Evolutionary conservation across 208 protist genomes (phyloP).

Genomic region (Trypanosoma platydactyli): DNA sequence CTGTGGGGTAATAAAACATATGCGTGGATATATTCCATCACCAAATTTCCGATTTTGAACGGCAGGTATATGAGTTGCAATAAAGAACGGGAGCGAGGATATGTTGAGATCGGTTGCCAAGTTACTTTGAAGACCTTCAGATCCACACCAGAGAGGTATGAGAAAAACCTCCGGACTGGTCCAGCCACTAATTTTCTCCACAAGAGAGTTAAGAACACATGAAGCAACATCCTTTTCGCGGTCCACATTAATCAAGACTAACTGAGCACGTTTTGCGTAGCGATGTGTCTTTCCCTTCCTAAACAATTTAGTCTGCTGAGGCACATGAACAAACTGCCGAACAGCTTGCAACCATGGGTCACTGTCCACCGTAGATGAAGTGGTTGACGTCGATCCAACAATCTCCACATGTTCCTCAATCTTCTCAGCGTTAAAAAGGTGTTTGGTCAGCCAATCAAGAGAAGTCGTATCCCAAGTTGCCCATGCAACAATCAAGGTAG

Average conservation of each 20-base stretch:
- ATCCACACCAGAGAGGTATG: conserved; percentile 74
- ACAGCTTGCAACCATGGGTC: conserved; percentile 77
- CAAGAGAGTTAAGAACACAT: conserved; percentile 38
- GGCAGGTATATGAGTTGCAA: conserved; percentile 40
- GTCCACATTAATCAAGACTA: conserved; percentile 87
- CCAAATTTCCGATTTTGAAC: conserved; percentile 22
- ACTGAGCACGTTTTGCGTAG: conserved; percentile 67
- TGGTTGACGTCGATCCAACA: conserved; percentile 28
- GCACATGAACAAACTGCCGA: conserved; percentile 41
- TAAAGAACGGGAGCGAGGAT: conserved; percentile 60
- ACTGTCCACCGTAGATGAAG: conserved; percentile 33
- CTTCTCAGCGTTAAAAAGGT: conserved; percentile 65
- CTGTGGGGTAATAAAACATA: conserved; percentile 24
- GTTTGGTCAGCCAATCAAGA: conserved; percentile 55
- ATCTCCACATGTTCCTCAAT: conserved; percentile 1
- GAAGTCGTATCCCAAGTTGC: conserved; percentile 55
- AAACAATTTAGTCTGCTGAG: conserved; percentile 12
- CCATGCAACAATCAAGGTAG: conserved; percentile 80
- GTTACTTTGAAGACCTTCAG: conserved; percentile 69
- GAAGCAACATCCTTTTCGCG: conserved; percentile 38
- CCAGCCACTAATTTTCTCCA: conserved; percentile 39
- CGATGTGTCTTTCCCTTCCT: conserved; percentile 20
- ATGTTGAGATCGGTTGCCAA: conserved; percentile 54
- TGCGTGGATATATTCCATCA: conserved; percentile 17
- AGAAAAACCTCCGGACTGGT: conserved; percentile 67